Percentiles rank a stretch among this genome's conserved stretches.
Conservation (phyloP, 2,329 filamentous ascomycete species). For the Trichoderma semiorbis region DNA sequence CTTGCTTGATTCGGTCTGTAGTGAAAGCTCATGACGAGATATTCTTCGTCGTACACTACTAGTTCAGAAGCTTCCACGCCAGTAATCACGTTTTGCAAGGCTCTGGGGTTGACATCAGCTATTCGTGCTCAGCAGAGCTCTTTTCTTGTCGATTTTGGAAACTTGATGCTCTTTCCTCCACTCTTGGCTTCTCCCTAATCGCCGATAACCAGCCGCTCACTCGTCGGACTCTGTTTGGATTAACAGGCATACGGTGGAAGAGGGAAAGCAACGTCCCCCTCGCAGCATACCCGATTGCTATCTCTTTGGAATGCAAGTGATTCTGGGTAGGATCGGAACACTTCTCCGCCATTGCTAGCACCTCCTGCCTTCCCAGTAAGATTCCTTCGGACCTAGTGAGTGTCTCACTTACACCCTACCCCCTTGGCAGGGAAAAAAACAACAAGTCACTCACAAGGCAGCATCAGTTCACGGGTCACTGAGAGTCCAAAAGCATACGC, state of each 20-base stretch:
- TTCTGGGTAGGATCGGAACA: conserved; percentile 36
- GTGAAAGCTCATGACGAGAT: conserved; percentile 4
- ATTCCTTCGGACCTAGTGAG: conserved; percentile 27
- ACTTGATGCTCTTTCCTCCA: neutral
- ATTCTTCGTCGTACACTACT: neutral
- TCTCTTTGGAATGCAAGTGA: conserved; percentile 39
- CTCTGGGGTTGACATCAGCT: neutral
- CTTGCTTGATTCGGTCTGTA: neutral
- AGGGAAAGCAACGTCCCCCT: conserved; percentile 25
- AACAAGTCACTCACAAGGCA: conserved; percentile 33
- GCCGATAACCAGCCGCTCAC: neutral
- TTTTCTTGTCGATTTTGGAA: neutral
- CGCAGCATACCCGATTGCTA: conserved; percentile 23
- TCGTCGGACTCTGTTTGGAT: conserved; percentile 15
- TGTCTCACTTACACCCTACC: conserved; percentile 37
- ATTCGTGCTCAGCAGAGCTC: neutral
- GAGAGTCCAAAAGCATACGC: conserved; percentile 29
- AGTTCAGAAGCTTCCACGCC: neutral
- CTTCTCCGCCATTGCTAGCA: conserved; percentile 33
- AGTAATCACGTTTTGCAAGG: neutral
- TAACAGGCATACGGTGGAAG: conserved; percentile 20
- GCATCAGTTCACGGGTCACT: conserved; percentile 31
- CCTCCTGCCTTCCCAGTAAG: conserved; percentile 34
- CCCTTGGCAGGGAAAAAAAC: conserved; percentile 23
- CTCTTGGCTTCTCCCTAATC: neutral